Conservation (phyloP, 2,329 filamentous ascomycete genomes). For the Clonostachys sp. region DNA sequence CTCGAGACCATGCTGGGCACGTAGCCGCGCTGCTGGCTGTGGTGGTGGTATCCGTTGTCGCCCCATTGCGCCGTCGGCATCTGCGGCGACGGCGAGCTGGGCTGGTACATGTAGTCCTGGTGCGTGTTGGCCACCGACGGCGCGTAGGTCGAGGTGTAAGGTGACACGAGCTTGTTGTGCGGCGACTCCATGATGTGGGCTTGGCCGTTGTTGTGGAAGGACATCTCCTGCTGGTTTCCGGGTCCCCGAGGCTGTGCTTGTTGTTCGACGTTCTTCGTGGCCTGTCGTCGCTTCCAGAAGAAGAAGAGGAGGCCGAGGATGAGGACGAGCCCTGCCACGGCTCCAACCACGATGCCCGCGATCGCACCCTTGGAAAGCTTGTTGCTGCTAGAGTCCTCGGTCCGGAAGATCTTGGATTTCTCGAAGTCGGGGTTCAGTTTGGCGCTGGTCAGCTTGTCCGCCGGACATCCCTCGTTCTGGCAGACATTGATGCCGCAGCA, state of each 20-base stretch:
- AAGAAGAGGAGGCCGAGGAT: background rate
- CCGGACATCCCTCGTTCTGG: constrained; percentile 1
- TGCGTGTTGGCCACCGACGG: background rate
- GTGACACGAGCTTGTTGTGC: background rate
- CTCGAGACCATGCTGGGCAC: too few species aligned
- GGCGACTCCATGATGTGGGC: background rate
- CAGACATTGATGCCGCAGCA: constrained; percentile 27
- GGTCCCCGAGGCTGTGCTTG: background rate
- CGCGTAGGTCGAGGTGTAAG: background rate
- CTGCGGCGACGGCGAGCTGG: too few species aligned
- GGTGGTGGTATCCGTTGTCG: too few species aligned
- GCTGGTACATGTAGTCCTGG: too few species aligned
- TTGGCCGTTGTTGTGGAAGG: background rate
- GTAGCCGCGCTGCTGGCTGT: too few species aligned
- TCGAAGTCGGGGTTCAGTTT: constrained; percentile 3
- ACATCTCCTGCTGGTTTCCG: background rate
- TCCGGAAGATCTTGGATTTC: constrained; percentile 3
- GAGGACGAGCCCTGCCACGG: background rate
- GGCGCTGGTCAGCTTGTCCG: background rate
- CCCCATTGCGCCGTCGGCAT: too few species aligned
- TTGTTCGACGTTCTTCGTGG: background rate
- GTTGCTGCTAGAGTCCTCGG: background rate
- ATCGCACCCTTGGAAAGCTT: constrained; percentile 20
- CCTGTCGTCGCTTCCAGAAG: constrained; percentile 1
- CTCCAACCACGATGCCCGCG: constrained; percentile 20